Conservation (phyloP, 2,329 filamentous ascomycete genomes). For the Bipolaris sorokiniana region DNA sequence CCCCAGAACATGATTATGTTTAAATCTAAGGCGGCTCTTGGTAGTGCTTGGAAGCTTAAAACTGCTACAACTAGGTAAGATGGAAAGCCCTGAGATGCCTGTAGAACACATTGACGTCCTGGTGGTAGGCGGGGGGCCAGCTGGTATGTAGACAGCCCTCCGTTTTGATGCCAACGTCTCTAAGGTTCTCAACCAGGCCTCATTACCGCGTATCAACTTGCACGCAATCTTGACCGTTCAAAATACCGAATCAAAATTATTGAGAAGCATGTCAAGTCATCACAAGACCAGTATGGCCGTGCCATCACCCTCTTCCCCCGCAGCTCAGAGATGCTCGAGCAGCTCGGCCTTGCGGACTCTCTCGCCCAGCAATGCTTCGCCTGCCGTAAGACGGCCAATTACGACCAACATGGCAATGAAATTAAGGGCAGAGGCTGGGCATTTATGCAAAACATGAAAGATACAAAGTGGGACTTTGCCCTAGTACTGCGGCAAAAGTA, state of each 20-base stretch:
- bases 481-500: constrained; percentile 64
- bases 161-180: background rate
- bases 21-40: background rate
- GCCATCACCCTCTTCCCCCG: constrained; percentile 62
- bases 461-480: constrained; percentile 59
- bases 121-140: constrained; percentile 51
- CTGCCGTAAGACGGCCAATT: constrained; percentile 58
- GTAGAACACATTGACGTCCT: constrained; percentile 32
- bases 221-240: constrained; percentile 50
- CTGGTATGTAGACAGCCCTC: constrained; percentile 41
- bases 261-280: constrained; percentile 57
- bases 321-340: constrained; percentile 60
- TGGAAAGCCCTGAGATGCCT: constrained; percentile 10
- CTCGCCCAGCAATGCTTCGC: constrained; percentile 61
- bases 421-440: constrained; percentile 57
- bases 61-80: background rate
- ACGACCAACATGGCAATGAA: constrained; percentile 55
- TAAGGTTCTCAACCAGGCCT: constrained; percentile 9
- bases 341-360: constrained; percentile 57
- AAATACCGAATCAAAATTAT: constrained; percentile 54
- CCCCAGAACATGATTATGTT: constrained; percentile 4
- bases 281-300: constrained; percentile 60
- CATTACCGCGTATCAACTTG: constrained; percentile 56
- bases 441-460: constrained; percentile 61
- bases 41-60: background rate